phyloP scores from a whole-genome alignment of 805 yeast species.

The Cyberlindnera lachancei region DNA sequence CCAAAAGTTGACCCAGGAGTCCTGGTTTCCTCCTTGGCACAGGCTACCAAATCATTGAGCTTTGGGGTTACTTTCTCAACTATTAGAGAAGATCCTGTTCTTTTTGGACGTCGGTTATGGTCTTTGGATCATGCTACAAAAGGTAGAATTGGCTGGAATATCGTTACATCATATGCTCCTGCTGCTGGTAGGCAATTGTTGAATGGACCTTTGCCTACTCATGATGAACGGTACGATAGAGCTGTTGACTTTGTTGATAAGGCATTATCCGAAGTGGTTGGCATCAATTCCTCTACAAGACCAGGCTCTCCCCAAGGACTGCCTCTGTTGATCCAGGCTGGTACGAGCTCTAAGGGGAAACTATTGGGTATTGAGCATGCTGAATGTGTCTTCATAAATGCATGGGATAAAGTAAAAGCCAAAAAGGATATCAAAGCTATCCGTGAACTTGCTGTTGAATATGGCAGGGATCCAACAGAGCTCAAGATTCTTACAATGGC shows the following conservation, averaged over 20 bases:
- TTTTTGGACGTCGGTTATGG: conserved; percentile 25
- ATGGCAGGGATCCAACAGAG: conserved; percentile 30
- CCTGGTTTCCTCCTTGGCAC: conserved; percentile 30
- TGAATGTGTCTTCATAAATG: conserved; percentile 32
- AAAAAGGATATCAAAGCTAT: conserved; percentile 25
- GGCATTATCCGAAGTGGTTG: conserved; percentile 36
- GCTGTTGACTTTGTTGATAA: conserved; percentile 36
- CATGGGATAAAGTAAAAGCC: conserved; percentile 27
- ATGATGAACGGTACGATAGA: conserved; percentile 33
- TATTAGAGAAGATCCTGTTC: conserved; percentile 35
- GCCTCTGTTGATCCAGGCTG: conserved; percentile 38
- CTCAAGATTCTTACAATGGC: conserved; percentile 33
- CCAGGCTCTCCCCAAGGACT: conserved; percentile 37
- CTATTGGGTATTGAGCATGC: conserved; percentile 37
- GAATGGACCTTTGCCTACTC: conserved; percentile 26
- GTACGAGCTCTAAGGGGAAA: conserved; percentile 32
- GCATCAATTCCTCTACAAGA: conserved; percentile 8
- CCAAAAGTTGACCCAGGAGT: conserved; percentile 30
- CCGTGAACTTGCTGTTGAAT: conserved; percentile 27
- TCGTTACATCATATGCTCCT: conserved; percentile 37
- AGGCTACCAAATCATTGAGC: conserved; percentile 31
- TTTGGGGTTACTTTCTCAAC: conserved; percentile 38
- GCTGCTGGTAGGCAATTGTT: conserved; percentile 34
- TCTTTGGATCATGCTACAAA: conserved; percentile 34
- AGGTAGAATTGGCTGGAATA: conserved; percentile 42